Base-by-base conservation (phyloP, 2,329 filamentous ascomycete species). In the Hypocreales sp. region DNA sequence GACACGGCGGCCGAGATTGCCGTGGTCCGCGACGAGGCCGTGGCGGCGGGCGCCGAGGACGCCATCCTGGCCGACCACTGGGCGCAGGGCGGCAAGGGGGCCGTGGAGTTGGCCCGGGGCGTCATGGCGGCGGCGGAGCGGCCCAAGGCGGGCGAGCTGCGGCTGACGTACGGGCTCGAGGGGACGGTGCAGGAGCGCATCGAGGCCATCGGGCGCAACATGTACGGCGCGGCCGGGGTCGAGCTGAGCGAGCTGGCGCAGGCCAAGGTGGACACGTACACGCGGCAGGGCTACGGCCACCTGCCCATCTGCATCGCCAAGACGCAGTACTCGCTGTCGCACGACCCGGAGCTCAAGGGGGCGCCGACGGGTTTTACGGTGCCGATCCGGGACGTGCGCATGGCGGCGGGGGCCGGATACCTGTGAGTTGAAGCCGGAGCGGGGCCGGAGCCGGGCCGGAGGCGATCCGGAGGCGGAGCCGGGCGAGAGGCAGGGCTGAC, bases 241-340 rank as follows among this genome's bases (percentile, higher is more conserved):
- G 82, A 93, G 56, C 90, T 98, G 57, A 92, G 80, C 49, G 84
- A 93, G 51, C 66, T 90, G 27, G 90, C 90, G 0, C 83, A 92
- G 61, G 82, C 84, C 61, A 95, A 98, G 71, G 79, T 95, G 38
- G 86, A 94, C 48, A 86, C 77, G 7, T 98, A 95, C 57, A 86
- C 80, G 18, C 72, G 73, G 48, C 90, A 95, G 55, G 90, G 90
- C 24, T 92, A 87, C 44, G 79, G 79, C 14, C 83, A 93, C 53
- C 61, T 98, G 38, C 90, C 90, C 20, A 93, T 95, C 47, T 98
- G 90, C 53, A 72, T 95, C 38, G 90, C 90, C 35, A 98, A 98
- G 74, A 98, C 90, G 10, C 90, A 98, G 55, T 98, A 98, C 61
- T 92, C 82, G 19, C 67, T 98, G 26, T 90, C 79, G 32, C 87